Evolutionary conservation across 2,329 filamentous ascomycete species (phyloP), one percentile per base, ranked within the genome.

Genomic region (Sclerotinia sclerotiorum): DNA sequence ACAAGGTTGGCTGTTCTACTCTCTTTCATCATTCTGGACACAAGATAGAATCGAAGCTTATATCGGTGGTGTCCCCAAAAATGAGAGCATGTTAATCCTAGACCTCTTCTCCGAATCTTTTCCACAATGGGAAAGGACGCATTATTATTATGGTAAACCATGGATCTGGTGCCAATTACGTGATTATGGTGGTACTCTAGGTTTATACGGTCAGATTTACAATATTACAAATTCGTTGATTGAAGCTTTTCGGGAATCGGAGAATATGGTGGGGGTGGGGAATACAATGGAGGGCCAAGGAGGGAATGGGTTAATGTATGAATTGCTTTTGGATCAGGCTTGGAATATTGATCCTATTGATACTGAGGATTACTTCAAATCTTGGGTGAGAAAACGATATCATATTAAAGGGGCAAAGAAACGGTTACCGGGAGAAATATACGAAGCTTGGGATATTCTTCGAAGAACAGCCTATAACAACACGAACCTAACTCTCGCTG

Each of bases 131-230:
- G 80, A 81, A 70, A 77, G 81, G 11, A 84, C 82, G 0, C 78
- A 82, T 21, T 81, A 80, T 0, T 86, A 84, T 73, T 82, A 80
- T 69, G 83, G 83, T 24, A 84, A 84, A 71, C 80, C 82, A 0
- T 85, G 83, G 83, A 81, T 85, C 48, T 85, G 84, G 84, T 84
- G 83, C 71, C 77, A 84, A 71, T 74, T 85, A 8, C 84, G 85
- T 70, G 79, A 80, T 69, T 85, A 82, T 69, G 83, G 83, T 7
- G 82, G 81, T 21, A 84, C 81, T 71, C 79, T 80, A 77, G 83
- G 82, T 0, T 70, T 85, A 1, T 84, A 84, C 69, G 83, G 83
- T 1, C 83, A 84, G 69, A 78, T 85, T 21, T 74, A 79, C 67
- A 84, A 84, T 51, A 71, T 84, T 8, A 85, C 83, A 0, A 74